Percentiles rank a stretch among this genome's conserved stretches.
phyloP scores from a whole-genome alignment of 441 rosid species.

The Arabidopsis hybrid region DNA sequence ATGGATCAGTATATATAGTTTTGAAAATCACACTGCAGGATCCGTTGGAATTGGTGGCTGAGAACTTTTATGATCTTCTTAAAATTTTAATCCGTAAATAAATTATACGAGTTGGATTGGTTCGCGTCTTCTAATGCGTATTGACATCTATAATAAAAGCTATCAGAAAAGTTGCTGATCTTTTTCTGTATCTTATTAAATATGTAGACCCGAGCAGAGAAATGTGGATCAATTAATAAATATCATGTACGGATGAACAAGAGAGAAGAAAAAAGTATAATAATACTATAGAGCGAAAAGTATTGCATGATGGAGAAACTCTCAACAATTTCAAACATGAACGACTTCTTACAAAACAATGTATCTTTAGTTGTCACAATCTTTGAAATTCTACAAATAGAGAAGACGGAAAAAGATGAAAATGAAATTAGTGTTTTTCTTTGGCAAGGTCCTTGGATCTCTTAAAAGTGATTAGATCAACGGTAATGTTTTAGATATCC shows the following conservation, averaged over 20 bases:
- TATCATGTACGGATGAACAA: constrained; percentile 17
- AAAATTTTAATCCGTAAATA: background rate
- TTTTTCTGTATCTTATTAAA: constrained; percentile 19
- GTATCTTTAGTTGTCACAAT: background rate
- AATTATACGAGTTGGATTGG: background rate
- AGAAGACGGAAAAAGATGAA: background rate
- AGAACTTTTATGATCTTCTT: background rate
- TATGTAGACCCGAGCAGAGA: constrained; percentile 30
- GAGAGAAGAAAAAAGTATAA: background rate
- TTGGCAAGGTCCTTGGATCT: background rate
- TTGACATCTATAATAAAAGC: constrained; percentile 15
- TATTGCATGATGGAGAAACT: constrained; percentile 21
- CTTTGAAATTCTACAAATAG: background rate
- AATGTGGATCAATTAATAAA: constrained; percentile 11
- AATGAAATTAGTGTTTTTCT: background rate
- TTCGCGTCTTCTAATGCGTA: background rate
- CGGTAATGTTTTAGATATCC: background rate
- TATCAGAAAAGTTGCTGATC: constrained; percentile 19
- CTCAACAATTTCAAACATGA: constrained; percentile 22
- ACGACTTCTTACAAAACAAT: constrained; percentile 11
- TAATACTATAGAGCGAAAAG: background rate
- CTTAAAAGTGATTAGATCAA: background rate
- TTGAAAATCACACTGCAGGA: too few species aligned
- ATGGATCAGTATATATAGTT: too few species aligned
- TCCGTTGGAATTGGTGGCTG: background rate